These are phyloP conservation scores for Cryomyces antarcticus DNA, from an alignment of 495 filamentous ascomycete genomes.

Conservation along the genomic window DNA sequence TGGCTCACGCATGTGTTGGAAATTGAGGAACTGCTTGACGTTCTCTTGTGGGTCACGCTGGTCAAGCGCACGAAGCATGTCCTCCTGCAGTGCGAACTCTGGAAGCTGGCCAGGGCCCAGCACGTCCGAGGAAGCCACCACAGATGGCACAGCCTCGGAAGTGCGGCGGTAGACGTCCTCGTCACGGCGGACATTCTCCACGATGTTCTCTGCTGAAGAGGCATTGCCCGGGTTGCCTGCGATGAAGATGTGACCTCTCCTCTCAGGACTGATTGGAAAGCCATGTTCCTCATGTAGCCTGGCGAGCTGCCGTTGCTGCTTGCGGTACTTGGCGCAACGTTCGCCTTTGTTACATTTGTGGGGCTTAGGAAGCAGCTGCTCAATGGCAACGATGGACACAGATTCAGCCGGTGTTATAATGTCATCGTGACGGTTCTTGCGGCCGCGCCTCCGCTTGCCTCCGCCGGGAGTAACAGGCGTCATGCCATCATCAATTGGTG, in stretches of 20 bases:
- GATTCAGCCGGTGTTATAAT: constrained; percentile 56
- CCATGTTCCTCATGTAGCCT: constrained; percentile 44
- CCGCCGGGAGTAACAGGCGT: constrained; percentile 21
- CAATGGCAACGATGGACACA: constrained; percentile 80
- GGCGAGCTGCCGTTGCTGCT: constrained; percentile 47
- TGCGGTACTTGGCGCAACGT: constrained; percentile 61
- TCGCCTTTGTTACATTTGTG: constrained; percentile 85
- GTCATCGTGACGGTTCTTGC: constrained; percentile 33
- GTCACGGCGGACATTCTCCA: constrained; percentile 13
- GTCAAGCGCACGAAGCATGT: constrained; percentile 43
- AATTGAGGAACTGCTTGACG: constrained; percentile 67
- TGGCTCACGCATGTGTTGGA: constrained; percentile 38
- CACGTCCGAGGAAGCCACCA: constrained; percentile 79
- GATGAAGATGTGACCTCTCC: constrained; percentile 39
- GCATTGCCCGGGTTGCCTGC: constrained; percentile 56
- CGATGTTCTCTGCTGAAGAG: constrained; percentile 32
- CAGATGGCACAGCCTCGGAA: constrained; percentile 49
- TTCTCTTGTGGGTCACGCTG: constrained; percentile 73
- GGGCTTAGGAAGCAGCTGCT: constrained; percentile 64
- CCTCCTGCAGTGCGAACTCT: constrained; percentile 48
- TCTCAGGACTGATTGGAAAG: constrained; percentile 32
- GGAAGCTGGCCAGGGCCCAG: constrained; percentile 45
- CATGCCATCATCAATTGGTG: constrained; percentile 10
- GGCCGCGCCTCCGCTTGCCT: constrained; percentile 23
- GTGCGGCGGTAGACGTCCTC: constrained; percentile 24